Conservation (phyloP, 176 grass and related monocot genomes). For the Urochloa ruziziensis region DNA sequence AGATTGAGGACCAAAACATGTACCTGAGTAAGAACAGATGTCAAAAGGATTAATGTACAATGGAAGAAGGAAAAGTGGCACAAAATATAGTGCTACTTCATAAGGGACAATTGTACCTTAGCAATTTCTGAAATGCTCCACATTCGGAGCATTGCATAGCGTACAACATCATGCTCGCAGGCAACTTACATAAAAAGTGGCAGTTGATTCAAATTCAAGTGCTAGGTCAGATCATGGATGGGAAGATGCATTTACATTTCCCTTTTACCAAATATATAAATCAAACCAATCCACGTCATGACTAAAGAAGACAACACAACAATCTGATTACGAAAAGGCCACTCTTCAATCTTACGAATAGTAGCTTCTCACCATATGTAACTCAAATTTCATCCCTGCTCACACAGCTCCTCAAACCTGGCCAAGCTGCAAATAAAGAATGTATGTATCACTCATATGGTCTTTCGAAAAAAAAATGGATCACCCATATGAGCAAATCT, state of each 20-base stretch:
- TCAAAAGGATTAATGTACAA: not conserved
- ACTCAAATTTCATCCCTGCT: constrained; percentile 37
- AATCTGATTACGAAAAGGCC: not conserved
- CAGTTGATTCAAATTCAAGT: not conserved
- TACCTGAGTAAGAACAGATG: not conserved
- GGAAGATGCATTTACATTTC: constrained; percentile 1
- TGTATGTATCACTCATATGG: not conserved
- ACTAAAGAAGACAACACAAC: not conserved
- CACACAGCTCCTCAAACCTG: constrained; percentile 59
- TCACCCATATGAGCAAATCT: constrained; percentile 4
- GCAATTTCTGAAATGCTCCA: not conserved
- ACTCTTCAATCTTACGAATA: not conserved
- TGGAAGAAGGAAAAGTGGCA: not conserved
- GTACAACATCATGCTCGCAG: not conserved
- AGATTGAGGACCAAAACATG: not conserved
- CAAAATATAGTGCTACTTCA: not conserved
- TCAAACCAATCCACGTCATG: not conserved
- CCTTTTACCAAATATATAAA: not conserved
- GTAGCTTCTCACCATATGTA: not conserved
- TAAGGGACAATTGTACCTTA: not conserved
- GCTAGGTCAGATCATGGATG: not conserved
- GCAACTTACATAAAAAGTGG: not conserved
- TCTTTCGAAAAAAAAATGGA: too few species aligned
- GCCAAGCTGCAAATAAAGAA: constrained; percentile 52
- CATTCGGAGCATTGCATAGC: not conserved